Conservation (phyloP, 495 filamentous ascomycete species). For the Pyrenula massariospora region DNA sequence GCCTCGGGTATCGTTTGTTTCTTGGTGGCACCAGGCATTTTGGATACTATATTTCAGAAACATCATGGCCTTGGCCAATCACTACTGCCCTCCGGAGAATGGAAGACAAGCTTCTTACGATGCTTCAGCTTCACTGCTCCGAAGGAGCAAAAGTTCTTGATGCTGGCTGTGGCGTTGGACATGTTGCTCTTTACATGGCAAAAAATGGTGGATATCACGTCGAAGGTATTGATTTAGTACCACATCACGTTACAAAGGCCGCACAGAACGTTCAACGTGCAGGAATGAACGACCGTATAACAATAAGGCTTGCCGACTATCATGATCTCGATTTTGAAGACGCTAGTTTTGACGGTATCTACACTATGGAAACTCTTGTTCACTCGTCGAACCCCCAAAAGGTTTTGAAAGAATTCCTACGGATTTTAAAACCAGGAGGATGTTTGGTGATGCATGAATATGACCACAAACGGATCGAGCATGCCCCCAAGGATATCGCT, state of each 20-base stretch:
- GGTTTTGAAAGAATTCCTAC: slow-evolving; percentile 34
- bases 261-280: slow-evolving; percentile 22
- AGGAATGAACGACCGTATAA: slow-evolving; percentile 23
- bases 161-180: slow-evolving; percentile 38
- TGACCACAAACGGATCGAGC: slow-evolving; percentile 25
- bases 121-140: slow-evolving; percentile 21
- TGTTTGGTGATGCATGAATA: slow-evolving; percentile 37
- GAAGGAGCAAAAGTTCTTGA: slow-evolving; percentile 32
- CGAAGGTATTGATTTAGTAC: slow-evolving; percentile 38
- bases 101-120: slow-evolving; percentile 34
- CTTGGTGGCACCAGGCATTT: slow-evolving; percentile 40
- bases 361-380: slow-evolving; percentile 49
- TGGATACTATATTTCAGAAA: slow-evolving; percentile 32
- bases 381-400: slow-evolving; percentile 39
- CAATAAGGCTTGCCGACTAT: slow-evolving; percentile 36
- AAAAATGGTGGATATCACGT: slow-evolving; percentile 23
- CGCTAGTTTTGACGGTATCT: slow-evolving; percentile 37
- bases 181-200: slow-evolving; percentile 37
- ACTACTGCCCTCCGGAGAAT: slow-evolving; percentile 25
- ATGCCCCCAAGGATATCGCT: slow-evolving; percentile 17
- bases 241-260: slow-evolving; percentile 34
- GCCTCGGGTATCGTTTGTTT: slow-evolving; percentile 35
- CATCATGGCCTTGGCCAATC: slow-evolving; percentile 39
- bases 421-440: slow-evolving; percentile 37
- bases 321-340: slow-evolving; percentile 31